Evolutionary conservation across 352 stramenopile species (phyloP), one percentile per base, ranked within the genome.

Genomic region (Globisporangium solare): DNA sequence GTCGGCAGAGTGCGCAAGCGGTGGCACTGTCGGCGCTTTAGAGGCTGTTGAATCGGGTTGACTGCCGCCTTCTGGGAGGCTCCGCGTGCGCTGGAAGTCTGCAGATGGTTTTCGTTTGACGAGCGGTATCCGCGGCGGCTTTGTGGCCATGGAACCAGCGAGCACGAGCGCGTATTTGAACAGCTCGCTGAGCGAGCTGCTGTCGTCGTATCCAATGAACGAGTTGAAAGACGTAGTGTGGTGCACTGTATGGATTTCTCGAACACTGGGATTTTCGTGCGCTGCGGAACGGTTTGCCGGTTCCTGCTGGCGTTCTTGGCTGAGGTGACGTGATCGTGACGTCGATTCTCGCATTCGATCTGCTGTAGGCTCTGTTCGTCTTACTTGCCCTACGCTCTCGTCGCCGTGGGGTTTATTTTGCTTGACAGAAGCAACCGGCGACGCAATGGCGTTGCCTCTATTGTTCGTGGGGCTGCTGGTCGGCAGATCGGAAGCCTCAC

Each of bases 81-180:
- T 83, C 41, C 70, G 71, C 3, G 63, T 66, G 13, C 77, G 71
- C 14, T 70, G 71, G 37, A 73, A 71, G 32, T 89, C 76, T 13
- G 66, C 57, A 47, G 59, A 20, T 59, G 57, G 47, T 70, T 64
- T 20, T 66, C 65, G 51, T 76, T 74, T 0, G 60, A 64, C 18
- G 56, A 54, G 64, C 10, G 66, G 39, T 24, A 58, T 83, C n/a
- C 61, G 63, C 27, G 73, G 73, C 2, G 73, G 42, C 14, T 68
- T 80, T 7, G 21, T 20, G 22, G 63, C 52, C 24, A 71, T 67
- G 10, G 79, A 76, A 2, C 79, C 79, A 15, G 76, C 73, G 41
- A 89, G 56, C 21, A 89, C 79, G 45, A 89, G 68, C 3, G 79
- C 73, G 43, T 87, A 89, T 56, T 87, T 89, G 68, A 89, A 87